Percentiles rank a stretch among this genome's conserved stretches.
Conservation (phyloP, 2,329 filamentous ascomycete genomes). For the Trichoderma gracile region DNA sequence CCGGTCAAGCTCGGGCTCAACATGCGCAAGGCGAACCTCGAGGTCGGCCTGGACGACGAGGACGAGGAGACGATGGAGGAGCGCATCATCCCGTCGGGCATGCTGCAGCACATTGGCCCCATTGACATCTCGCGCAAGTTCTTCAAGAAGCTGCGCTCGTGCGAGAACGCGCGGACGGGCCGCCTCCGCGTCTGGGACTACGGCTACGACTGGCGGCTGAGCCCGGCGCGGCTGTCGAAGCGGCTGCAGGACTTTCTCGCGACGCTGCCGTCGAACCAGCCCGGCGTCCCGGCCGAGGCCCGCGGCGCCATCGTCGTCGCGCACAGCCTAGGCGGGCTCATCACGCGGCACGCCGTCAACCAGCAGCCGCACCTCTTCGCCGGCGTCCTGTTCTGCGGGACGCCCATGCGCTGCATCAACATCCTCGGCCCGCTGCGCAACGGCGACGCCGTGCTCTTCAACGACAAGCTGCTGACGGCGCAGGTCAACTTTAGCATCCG, state of each 20-base stretch:
- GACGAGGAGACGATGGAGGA: conserved; percentile 84
- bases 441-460: conserved; percentile 88
- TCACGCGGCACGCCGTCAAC: conserved; percentile 87
- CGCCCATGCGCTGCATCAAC: conserved; percentile 84
- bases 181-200: conserved; percentile 83
- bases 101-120: conserved; percentile 88
- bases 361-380: conserved; percentile 80
- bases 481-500: conserved; percentile 92
- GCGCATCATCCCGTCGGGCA: conserved; percentile 80
- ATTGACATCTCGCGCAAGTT: conserved; percentile 85
- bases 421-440: conserved; percentile 87
- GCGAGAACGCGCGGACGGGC: conserved; percentile 70
- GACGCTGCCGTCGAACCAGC: conserved; percentile 71
- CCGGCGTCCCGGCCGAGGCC: conserved; percentile 51
- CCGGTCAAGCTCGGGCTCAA: conserved; percentile 92
- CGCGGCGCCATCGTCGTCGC: conserved; percentile 79
- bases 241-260: conserved; percentile 74
- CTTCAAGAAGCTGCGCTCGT: conserved; percentile 73
- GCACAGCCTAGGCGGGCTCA: conserved; percentile 83
- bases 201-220: conserved; percentile 92
- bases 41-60: conserved; percentile 77
- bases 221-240: conserved; percentile 71
- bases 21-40: conserved; percentile 85
- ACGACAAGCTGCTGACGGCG: conserved; percentile 84
- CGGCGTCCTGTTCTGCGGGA: conserved; percentile 82